These are phyloP conservation scores for Neofusicoccum umdonicola DNA, from an alignment of 2,329 filamentous ascomycete species.

Conservation along the genomic window DNA sequence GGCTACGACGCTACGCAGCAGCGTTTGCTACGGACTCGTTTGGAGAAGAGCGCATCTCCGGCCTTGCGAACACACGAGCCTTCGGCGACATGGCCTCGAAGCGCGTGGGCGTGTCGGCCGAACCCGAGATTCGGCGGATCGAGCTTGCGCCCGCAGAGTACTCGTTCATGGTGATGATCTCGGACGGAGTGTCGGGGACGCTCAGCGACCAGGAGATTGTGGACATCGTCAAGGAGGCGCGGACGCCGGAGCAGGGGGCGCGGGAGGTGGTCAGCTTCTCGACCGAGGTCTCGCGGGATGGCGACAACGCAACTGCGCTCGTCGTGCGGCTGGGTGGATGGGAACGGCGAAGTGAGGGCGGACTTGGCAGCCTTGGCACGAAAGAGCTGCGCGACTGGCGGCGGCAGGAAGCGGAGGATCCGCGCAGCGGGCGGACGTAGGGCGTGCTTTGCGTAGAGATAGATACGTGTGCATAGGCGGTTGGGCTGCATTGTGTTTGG, in stretches of 20 bases:
- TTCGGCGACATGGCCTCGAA: slow-evolving; percentile 94
- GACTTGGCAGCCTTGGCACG: slow-evolving; percentile 82
- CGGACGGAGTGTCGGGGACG: slow-evolving; percentile 83
- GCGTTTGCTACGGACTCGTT: slow-evolving; percentile 94
- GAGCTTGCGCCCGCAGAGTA: slow-evolving; percentile 83
- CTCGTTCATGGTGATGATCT: slow-evolving; percentile 83
- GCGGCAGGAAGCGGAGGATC: slow-evolving; percentile 76
- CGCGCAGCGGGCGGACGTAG: slow-evolving; percentile 57
- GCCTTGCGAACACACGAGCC: slow-evolving; percentile 87
- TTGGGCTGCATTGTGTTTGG: not conserved
- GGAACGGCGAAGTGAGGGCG: slow-evolving; percentile 75
- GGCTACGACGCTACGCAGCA: slow-evolving; percentile 80
- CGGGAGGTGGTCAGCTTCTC: slow-evolving; percentile 79
- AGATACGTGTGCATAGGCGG: slow-evolving; percentile 6
- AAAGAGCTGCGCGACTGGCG: slow-evolving; percentile 88
- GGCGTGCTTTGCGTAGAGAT: not conserved
- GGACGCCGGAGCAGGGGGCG: slow-evolving; percentile 82
- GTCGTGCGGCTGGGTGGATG: slow-evolving; percentile 64
- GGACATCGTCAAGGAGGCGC: slow-evolving; percentile 90
- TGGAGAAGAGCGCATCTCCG: slow-evolving; percentile 91
- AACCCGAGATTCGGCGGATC: slow-evolving; percentile 80
- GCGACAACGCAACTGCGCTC: slow-evolving; percentile 63
- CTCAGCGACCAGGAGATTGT: slow-evolving; percentile 93
- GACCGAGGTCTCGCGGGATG: slow-evolving; percentile 70
- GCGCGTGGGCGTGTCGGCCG: slow-evolving; percentile 87